Evolutionary conservation across 371 early-diverging fungal species (phyloP).

Genomic region (Mucor velutinosus): DNA sequence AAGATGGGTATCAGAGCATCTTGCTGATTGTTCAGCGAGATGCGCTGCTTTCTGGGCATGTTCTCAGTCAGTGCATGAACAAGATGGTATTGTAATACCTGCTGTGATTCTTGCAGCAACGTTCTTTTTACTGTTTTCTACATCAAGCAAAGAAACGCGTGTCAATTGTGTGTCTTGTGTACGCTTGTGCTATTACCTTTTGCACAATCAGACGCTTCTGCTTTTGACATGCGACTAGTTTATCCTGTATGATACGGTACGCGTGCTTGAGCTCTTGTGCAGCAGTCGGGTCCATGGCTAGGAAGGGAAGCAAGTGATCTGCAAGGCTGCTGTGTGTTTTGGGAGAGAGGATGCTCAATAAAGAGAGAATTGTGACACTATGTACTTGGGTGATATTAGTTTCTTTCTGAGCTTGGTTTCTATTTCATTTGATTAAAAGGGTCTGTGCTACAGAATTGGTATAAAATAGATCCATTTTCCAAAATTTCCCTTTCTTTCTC

Average conservation of each 20-base stretch:
- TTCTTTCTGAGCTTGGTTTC: not conserved
- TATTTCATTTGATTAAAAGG: not conserved
- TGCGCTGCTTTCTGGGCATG: not conserved
- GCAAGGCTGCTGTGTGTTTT: not conserved
- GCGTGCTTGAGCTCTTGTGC: constrained; percentile 6
- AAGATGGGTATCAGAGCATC: not conserved
- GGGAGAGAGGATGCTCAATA: constrained; percentile 3
- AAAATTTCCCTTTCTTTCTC: constrained; percentile 11
- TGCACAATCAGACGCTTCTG: not conserved
- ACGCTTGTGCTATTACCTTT: not conserved
- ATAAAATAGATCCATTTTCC: constrained; percentile 2
- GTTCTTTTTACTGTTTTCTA: constrained; percentile 19
- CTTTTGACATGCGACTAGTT: constrained; percentile 4
- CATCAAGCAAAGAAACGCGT: not conserved
- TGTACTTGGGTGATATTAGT: not conserved
- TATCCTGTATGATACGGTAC: constrained; percentile 9
- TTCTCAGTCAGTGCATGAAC: constrained; percentile 9
- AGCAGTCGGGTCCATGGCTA: not conserved
- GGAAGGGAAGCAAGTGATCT: not conserved
- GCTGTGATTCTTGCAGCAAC: constrained; percentile 13
- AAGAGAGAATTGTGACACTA: not conserved
- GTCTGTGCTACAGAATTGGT: not conserved
- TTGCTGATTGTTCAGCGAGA: not conserved
- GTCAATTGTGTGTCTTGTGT: not conserved
- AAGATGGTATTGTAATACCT: constrained; percentile 8